Percentiles rank a stretch among this genome's conserved stretches.
Conservation (phyloP, 1,284 basidiomycete genomes). For the Melampsora abietis-canadensis region DNA sequence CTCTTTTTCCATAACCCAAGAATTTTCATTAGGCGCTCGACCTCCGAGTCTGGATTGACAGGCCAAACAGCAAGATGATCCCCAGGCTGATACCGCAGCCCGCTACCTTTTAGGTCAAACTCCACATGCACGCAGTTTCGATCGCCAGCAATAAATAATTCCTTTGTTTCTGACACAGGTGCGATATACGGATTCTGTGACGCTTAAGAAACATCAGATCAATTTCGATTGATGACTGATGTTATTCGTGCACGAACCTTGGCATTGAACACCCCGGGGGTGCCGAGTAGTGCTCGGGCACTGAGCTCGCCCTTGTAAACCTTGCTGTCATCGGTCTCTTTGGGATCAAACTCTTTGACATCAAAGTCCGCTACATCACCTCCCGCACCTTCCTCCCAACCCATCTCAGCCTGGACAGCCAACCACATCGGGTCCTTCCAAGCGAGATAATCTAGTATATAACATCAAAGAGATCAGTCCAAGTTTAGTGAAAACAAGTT, state of each 20-base stretch:
- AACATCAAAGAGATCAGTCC: neutral
- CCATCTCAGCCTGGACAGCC: slow-evolving; percentile 72
- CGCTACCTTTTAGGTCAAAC: slow-evolving; percentile 88
- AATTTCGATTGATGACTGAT: slow-evolving; percentile 40
- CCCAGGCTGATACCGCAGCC: slow-evolving; percentile 96
- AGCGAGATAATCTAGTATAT: slow-evolving; percentile 75
- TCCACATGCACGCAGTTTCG: slow-evolving; percentile 95
- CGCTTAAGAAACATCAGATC: slow-evolving; percentile 20
- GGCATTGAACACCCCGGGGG: slow-evolving; percentile 61
- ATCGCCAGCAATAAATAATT: slow-evolving; percentile 76
- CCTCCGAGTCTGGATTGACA: slow-evolving; percentile 84
- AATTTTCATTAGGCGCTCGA: slow-evolving; percentile 78
- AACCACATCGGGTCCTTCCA: slow-evolving; percentile 99
- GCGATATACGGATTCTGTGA: slow-evolving; percentile 89
- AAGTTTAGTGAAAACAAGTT: neutral
- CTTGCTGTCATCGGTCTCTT: slow-evolving; percentile 48
- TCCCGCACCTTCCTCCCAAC: slow-evolving; percentile 91
- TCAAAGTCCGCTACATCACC: slow-evolving; percentile 92
- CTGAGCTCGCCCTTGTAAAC: slow-evolving; percentile 52
- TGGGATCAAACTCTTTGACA: slow-evolving; percentile 70
- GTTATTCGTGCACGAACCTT: slow-evolving; percentile 82
- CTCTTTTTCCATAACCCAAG: slow-evolving; percentile 70
- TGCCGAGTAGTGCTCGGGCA: slow-evolving; percentile 13
- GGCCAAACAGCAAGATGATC: slow-evolving; percentile 98
- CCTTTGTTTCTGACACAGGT: slow-evolving; percentile 70